phyloP scores from a whole-genome alignment of 371 early-diverging fungal species.

The Rhizopus arrhizus region DNA sequence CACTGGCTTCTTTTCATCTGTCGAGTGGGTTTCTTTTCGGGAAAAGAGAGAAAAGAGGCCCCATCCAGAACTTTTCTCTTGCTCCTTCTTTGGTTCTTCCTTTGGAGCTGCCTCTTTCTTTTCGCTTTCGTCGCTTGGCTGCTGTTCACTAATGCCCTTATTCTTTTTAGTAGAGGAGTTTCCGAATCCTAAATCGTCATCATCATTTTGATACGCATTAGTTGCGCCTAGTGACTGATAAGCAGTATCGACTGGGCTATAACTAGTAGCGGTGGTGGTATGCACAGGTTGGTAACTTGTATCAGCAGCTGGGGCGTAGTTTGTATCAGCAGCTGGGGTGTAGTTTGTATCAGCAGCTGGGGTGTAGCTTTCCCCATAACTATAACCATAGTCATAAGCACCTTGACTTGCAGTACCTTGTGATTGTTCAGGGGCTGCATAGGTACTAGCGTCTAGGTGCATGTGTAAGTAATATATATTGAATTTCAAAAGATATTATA shows the following conservation, averaged over 20 bases:
- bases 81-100: constrained; percentile 28
- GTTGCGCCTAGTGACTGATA: constrained; percentile 12
- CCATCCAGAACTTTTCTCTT: constrained; percentile 45
- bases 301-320: constrained; percentile 21
- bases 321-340: constrained; percentile 22
- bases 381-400: constrained; percentile 22
- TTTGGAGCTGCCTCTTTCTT: constrained; percentile 19
- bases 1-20: constrained; percentile 53
- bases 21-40: constrained; percentile 40
- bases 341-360: constrained; percentile 16
- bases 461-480: constrained; percentile 6
- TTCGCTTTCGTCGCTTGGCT: constrained; percentile 5
- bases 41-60: constrained; percentile 54
- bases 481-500: not conserved
- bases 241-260: constrained; percentile 15
- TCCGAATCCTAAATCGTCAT: constrained; percentile 63
- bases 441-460: constrained; percentile 19
- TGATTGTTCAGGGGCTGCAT: constrained; percentile 6
- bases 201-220: constrained; percentile 31
- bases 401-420: constrained; percentile 12
- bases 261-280: constrained; percentile 8
- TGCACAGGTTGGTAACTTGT: not conserved
- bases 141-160: not conserved
- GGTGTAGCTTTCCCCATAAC: constrained; percentile 16
- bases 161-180: constrained; percentile 39